Evolutionary conservation across 208 protist genomes (phyloP).

Genomic region (Vickermania ingenoplastis): DNA sequence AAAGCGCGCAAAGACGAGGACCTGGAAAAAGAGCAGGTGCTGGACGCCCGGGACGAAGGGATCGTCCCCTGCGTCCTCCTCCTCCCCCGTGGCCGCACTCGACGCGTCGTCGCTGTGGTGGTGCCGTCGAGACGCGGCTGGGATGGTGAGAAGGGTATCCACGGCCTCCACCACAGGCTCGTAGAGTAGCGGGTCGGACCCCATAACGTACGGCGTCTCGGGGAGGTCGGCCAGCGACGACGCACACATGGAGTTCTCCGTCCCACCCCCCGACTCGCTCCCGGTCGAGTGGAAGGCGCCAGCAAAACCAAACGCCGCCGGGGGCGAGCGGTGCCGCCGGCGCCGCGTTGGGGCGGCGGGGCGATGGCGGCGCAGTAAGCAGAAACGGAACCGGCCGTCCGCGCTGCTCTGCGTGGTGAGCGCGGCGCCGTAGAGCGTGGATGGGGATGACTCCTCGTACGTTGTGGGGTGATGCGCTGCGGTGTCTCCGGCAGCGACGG

Average conservation of each 20-base stretch:
- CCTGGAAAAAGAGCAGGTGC: constrained; percentile 32
- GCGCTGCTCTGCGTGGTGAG: not conserved
- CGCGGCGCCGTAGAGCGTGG: not conserved
- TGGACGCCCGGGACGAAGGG: constrained; percentile 1
- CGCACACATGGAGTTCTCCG: not conserved
- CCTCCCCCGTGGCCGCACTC: too few relatives aligned
- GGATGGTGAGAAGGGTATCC: not conserved
- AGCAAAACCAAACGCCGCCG: not conserved
- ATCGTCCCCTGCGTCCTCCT: not conserved
- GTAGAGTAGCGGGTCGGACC: constrained; percentile 14
- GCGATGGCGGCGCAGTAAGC: not conserved
- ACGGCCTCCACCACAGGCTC: not conserved
- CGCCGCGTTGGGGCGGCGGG: not conserved
- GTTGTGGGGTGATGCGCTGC: not conserved
- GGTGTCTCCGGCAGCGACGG: not conserved
- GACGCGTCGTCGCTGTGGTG: not conserved
- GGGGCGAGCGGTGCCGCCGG: not conserved
- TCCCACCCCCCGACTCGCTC: not conserved
- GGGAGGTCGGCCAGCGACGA: not conserved
- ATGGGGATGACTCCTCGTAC: not conserved
- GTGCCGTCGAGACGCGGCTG: not conserved
- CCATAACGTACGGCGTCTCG: constrained; percentile 40
- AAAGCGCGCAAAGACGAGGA: constrained; percentile 59
- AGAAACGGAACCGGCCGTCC: not conserved
- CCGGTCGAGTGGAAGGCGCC: not conserved